A percentile compares a stretch with the other conserved stretches of the same genome.
These are phyloP conservation scores for Kalmusia sp. DNA, from an alignment of 2,329 filamentous ascomycete genomes.

Conservation along the genomic window DNA sequence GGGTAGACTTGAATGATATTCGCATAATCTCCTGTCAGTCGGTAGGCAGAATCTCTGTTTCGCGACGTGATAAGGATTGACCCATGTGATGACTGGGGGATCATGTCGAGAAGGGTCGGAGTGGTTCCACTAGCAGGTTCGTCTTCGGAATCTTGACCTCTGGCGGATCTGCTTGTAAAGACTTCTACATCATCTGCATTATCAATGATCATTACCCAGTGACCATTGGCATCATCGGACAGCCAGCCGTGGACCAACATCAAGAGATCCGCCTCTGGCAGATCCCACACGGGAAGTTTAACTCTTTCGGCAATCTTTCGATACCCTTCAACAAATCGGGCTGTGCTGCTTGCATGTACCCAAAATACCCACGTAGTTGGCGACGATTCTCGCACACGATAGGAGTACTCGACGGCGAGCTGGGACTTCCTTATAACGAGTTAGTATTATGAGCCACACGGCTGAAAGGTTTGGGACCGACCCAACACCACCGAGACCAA, in stretches of 20 bases:
- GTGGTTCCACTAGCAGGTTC: neutral
- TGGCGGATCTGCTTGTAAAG: conserved; percentile 1
- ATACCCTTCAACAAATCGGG: conserved; percentile 17
- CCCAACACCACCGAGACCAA: conserved; percentile 36
- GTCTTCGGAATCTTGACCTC: conserved; percentile 2
- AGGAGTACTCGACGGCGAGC: conserved; percentile 23
- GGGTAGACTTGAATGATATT: conserved; percentile 15
- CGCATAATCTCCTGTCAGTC: conserved; percentile 11
- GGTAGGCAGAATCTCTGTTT: conserved; percentile 16
- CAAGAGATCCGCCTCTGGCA: conserved; percentile 17
- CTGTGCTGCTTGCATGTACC: conserved; percentile 17
- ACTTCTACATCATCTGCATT: conserved; percentile 26
- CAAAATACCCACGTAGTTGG: conserved; percentile 22
- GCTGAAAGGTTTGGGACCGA: conserved; percentile 4
- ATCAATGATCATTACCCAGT: conserved; percentile 28
- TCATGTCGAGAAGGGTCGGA: conserved; percentile 7
- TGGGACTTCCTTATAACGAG: conserved; percentile 23
- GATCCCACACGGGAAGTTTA: conserved; percentile 12
- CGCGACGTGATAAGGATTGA: conserved; percentile 19
- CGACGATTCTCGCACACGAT: conserved; percentile 9
- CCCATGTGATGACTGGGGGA: conserved; percentile 23
- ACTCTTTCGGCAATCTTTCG: conserved; percentile 19
- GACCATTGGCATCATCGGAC: conserved; percentile 15
- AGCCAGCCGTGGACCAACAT: conserved; percentile 23
- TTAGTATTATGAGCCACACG: too few species aligned